phyloP scores from a whole-genome alignment of 768 basidiomycete species.

The Lactarius evosmus region DNA sequence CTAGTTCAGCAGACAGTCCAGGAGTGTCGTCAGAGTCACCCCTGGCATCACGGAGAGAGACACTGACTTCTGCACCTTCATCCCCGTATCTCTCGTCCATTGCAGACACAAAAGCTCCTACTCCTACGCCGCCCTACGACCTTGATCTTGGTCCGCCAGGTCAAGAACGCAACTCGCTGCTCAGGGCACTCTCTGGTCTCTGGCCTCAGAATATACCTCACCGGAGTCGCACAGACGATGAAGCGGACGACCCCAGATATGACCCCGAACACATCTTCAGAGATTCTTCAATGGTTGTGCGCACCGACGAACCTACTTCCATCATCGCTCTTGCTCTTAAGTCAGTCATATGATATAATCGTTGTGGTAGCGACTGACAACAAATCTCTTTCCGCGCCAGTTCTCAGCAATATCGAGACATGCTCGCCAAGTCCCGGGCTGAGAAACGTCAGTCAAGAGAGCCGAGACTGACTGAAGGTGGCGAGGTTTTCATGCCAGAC shows the following conservation, averaged over 20 bases:
- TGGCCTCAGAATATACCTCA: slow-evolving; percentile 64
- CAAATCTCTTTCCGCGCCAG: slow-evolving; percentile 38
- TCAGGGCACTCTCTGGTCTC: slow-evolving; percentile 80
- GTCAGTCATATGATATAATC: slow-evolving; percentile 42
- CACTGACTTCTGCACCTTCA: slow-evolving; percentile 44
- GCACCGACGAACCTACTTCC: slow-evolving; percentile 96
- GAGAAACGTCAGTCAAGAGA: slow-evolving; percentile 68
- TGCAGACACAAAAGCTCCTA: slow-evolving; percentile 14
- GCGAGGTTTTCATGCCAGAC: slow-evolving; percentile 91
- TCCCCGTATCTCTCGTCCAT: slow-evolving; percentile 45
- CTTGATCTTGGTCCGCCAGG: slow-evolving; percentile 49
- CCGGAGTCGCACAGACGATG: slow-evolving; percentile 51
- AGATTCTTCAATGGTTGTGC: slow-evolving; percentile 90
- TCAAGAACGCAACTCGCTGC: slow-evolving; percentile 66
- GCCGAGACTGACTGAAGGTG: slow-evolving; percentile 54
- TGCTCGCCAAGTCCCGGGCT: slow-evolving; percentile 71
- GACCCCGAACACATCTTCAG: slow-evolving; percentile 93
- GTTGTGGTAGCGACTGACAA: neutral
- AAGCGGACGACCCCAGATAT: slow-evolving; percentile 62
- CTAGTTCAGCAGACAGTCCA: slow-evolving; percentile 13
- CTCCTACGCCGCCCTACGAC: slow-evolving; percentile 41
- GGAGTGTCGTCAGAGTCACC: slow-evolving; percentile 1
- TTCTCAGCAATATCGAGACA: slow-evolving; percentile 78
- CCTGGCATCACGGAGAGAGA: slow-evolving; percentile 26
- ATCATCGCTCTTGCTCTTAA: slow-evolving; percentile 94